Conservation (phyloP, 495 filamentous ascomycete species). For the Jackrogersella multiformis region DNA sequence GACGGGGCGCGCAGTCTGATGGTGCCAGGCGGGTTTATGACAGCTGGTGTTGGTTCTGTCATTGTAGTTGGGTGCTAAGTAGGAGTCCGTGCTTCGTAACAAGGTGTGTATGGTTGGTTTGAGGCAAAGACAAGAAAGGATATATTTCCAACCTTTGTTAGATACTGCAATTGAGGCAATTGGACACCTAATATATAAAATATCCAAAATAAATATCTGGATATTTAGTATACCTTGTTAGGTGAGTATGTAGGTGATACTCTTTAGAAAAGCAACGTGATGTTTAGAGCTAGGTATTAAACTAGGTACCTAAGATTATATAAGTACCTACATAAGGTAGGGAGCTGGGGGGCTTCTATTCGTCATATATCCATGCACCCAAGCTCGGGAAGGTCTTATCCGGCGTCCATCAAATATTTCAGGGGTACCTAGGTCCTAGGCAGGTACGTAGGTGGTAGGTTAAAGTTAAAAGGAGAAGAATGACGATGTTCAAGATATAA, state of each 20-base stretch:
- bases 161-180: not conserved
- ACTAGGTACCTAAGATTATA: too few species aligned
- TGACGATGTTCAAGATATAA: not conserved
- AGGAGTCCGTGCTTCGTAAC: not conserved
- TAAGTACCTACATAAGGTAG: too few species aligned
- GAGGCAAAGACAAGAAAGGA: not conserved
- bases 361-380: constrained; percentile 25
- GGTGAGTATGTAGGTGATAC: not conserved
- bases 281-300: not conserved
- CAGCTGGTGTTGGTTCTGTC: constrained; percentile 25
- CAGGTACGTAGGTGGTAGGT: too few species aligned
- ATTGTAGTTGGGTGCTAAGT: constrained; percentile 10
- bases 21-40: constrained; percentile 6
- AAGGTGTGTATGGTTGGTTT: not conserved
- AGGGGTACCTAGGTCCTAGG: too few species aligned
- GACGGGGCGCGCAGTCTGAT: constrained; percentile 57
- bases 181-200: not conserved
- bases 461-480: not conserved
- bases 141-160: not conserved
- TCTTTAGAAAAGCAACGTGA: not conserved
- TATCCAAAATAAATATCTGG: too few species aligned
- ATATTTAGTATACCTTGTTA: too few species aligned
- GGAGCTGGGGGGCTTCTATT: not conserved
- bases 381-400: constrained; percentile 30
- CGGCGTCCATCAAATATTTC: constrained; percentile 14